Evolutionary conservation across 2,329 filamentous ascomycete genomes (phyloP).

Genomic region (Penicillium brasilianum): DNA sequence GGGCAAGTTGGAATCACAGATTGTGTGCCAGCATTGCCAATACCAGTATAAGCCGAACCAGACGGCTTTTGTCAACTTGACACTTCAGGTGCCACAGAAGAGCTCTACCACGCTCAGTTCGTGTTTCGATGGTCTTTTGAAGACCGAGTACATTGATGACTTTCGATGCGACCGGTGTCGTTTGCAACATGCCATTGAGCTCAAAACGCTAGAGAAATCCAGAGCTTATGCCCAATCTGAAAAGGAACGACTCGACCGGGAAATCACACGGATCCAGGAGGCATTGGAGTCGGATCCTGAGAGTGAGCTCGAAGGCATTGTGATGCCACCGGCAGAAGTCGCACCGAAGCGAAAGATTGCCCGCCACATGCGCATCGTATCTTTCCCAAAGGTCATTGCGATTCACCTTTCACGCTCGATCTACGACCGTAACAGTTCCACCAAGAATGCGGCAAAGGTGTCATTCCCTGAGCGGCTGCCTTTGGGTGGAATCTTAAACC

Average conservation of each 20-base stretch:
- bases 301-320: conserved; percentile 70
- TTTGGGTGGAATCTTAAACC: conserved; percentile 77
- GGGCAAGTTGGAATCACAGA: conserved; percentile 89
- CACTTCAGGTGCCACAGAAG: conserved; percentile 85
- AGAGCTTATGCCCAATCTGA: conserved; percentile 60
- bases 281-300: conserved; percentile 85
- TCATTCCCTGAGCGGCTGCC: conserved; percentile 86
- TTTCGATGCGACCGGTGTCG: conserved; percentile 95
- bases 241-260: conserved; percentile 58
- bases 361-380: conserved; percentile 82
- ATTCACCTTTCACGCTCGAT: conserved; percentile 94
- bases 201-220: conserved; percentile 65
- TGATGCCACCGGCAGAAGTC: conserved; percentile 72
- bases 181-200: conserved; percentile 75
- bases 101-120: conserved; percentile 79
- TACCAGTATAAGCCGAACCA: conserved; percentile 85
- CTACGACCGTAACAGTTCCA: conserved; percentile 78
- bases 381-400: conserved; percentile 86
- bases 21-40: conserved; percentile 86
- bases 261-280: conserved; percentile 68
- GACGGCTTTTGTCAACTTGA: conserved; percentile 89
- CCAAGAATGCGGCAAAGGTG: conserved; percentile 94
- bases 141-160: conserved; percentile 94
- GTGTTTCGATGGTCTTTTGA: conserved; percentile 93
- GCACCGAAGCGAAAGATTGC: conserved; percentile 85